Evolutionary conservation across 1,284 basidiomycete species (phyloP).

Genomic region (Ustilago sp.): DNA sequence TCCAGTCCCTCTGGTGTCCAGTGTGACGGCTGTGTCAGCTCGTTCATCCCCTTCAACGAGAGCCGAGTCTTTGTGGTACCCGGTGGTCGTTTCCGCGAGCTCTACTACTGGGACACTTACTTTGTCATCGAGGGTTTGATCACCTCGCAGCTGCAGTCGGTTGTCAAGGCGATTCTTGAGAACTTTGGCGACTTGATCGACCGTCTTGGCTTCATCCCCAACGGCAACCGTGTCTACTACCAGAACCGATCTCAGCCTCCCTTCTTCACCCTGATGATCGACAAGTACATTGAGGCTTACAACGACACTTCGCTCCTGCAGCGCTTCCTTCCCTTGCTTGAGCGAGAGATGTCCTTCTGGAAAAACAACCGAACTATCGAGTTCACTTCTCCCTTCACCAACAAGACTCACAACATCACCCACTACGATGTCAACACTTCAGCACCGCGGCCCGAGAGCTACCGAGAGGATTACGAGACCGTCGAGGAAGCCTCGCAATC

Average conservation of each 20-base stretch:
- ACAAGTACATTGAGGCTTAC: slow-evolving; percentile 75
- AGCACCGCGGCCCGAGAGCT: slow-evolving; percentile 85
- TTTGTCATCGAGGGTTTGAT: slow-evolving; percentile 76
- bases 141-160: slow-evolving; percentile 79
- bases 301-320: slow-evolving; percentile 77
- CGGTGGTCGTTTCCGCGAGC: slow-evolving; percentile 78
- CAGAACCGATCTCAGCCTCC: slow-evolving; percentile 90
- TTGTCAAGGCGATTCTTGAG: slow-evolving; percentile 76
- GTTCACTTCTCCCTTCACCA: slow-evolving; percentile 80
- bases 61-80: slow-evolving; percentile 85
- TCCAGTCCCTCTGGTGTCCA: slow-evolving; percentile 74
- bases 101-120: slow-evolving; percentile 60
- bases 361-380: slow-evolving; percentile 78
- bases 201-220: slow-evolving; percentile 91
- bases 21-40: slow-evolving; percentile 78
- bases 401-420: slow-evolving; percentile 77
- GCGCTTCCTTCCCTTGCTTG: slow-evolving; percentile 76
- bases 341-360: slow-evolving; percentile 88
- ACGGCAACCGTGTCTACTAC: slow-evolving; percentile 86
- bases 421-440: slow-evolving; percentile 79
- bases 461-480: slow-evolving; percentile 79
- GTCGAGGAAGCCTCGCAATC: slow-evolving; percentile 74
- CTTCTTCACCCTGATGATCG: slow-evolving; percentile 76
- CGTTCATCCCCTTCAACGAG: slow-evolving; percentile 84
- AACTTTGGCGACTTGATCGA: slow-evolving; percentile 85